Evolutionary conservation across 768 basidiomycete species (phyloP).

Genomic region (Pulveroboletus sp.): DNA sequence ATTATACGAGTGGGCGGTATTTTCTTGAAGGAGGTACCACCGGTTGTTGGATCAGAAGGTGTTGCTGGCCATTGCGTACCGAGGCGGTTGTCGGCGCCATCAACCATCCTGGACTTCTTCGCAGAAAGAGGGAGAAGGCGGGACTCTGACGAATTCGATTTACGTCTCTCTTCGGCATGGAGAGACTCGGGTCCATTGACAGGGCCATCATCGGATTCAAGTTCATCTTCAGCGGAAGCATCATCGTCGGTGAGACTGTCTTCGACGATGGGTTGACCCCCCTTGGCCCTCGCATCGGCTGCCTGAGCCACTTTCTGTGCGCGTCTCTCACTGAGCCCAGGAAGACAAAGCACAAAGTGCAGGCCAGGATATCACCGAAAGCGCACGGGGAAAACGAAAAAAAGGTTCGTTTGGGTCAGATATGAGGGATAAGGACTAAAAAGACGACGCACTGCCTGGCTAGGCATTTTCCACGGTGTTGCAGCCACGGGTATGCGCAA

Average conservation of each 20-base stretch:
- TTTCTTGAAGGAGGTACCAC: slow-evolving; percentile 17
- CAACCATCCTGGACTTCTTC: slow-evolving; percentile 25
- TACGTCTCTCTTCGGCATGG: slow-evolving; percentile 24
- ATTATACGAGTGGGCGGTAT: slow-evolving; percentile 21
- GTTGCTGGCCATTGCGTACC: slow-evolving; percentile 21
- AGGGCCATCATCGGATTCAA: slow-evolving; percentile 35
- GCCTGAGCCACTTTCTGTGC: slow-evolving; percentile 52
- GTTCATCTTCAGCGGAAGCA: slow-evolving; percentile 31
- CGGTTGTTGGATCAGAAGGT: slow-evolving; percentile 14
- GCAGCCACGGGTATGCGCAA: slow-evolving; percentile 79
- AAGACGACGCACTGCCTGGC: slow-evolving; percentile 56
- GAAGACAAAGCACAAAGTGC: neutral
- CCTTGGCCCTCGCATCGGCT: slow-evolving; percentile 42
- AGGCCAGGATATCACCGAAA: slow-evolving; percentile 1
- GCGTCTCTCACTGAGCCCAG: slow-evolving; percentile 46
- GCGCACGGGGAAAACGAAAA: neutral
- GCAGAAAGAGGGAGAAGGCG: slow-evolving; percentile 14
- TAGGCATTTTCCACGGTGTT: slow-evolving; percentile 73
- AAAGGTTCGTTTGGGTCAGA: slow-evolving; percentile 12
- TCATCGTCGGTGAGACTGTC: slow-evolving; percentile 32
- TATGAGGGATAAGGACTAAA: neutral
- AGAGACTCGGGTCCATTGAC: slow-evolving; percentile 20
- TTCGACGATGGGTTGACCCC: slow-evolving; percentile 24
- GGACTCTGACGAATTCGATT: slow-evolving; percentile 21
- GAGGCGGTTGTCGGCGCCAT: slow-evolving; percentile 16